These are phyloP conservation scores for Thelephora terrestris DNA, from an alignment of 1,284 basidiomycete genomes.

Conservation along the genomic window DNA sequence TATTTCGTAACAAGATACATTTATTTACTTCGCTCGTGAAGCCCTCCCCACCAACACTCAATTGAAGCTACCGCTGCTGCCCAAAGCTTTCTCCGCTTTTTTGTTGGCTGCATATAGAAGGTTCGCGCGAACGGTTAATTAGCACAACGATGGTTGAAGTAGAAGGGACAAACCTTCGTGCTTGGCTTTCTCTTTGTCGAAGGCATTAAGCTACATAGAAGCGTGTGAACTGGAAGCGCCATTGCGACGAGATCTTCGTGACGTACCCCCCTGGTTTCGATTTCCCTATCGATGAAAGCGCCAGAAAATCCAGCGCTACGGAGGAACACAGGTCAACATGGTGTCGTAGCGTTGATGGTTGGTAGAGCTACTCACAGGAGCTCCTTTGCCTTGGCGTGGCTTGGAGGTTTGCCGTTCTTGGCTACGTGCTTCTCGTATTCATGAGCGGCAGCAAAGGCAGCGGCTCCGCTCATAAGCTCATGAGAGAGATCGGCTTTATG, in stretches of 20 bases:
- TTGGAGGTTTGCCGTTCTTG: slow-evolving; percentile 27
- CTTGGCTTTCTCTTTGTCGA: slow-evolving; percentile 37
- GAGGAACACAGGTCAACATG: background rate
- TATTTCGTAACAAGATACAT: too few relatives aligned
- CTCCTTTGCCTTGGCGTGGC: slow-evolving; percentile 31
- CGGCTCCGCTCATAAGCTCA: slow-evolving; percentile 56
- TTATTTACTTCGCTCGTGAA: too few relatives aligned
- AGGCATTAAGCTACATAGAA: slow-evolving; percentile 28
- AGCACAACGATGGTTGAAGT: slow-evolving; percentile 8
- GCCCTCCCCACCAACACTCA: too few relatives aligned
- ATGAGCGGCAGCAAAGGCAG: slow-evolving; percentile 38
- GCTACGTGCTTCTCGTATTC: slow-evolving; percentile 33
- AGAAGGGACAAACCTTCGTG: slow-evolving; percentile 24
- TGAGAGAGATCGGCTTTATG: slow-evolving; percentile 51
- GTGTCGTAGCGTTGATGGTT: background rate
- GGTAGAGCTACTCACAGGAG: slow-evolving; percentile 17
- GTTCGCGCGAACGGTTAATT: slow-evolving; percentile 21
- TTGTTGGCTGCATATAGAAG: background rate
- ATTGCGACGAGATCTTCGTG: background rate
- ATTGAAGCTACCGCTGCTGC: too few relatives aligned
- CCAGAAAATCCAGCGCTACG: slow-evolving; percentile 31
- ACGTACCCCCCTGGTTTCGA: slow-evolving; percentile 34
- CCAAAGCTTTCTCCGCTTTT: background rate
- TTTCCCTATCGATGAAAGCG: slow-evolving; percentile 34
- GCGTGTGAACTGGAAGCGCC: background rate